Conservation (phyloP, 2,329 filamentous ascomycete species). For the Aspergillus costaricaensis region DNA sequence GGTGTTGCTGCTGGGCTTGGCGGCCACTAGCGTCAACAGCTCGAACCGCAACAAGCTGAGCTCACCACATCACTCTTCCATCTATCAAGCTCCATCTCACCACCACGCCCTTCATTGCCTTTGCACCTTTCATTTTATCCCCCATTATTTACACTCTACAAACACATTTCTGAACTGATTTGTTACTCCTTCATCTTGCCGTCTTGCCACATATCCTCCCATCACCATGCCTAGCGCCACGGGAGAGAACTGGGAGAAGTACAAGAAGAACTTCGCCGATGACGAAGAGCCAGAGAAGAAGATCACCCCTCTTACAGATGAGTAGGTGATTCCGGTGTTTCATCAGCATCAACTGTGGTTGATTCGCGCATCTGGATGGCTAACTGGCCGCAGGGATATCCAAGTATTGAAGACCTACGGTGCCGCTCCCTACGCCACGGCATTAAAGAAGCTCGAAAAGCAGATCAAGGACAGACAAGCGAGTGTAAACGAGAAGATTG, state of each 20-base stretch:
- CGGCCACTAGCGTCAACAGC: conserved; percentile 42
- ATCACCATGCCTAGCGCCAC: conserved; percentile 90
- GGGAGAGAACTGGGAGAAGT: conserved; percentile 96
- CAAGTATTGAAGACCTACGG: conserved; percentile 99
- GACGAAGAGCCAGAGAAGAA: conserved; percentile 99
- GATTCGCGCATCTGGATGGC: conserved; percentile 27
- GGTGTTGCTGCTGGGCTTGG: conserved; percentile 42
- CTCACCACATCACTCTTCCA: conserved; percentile 32
- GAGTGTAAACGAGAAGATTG: conserved; percentile 98
- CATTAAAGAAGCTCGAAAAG: conserved; percentile 96
- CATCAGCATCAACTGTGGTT: not conserved
- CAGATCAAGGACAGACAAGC: conserved; percentile 99
- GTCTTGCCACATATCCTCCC: conserved; percentile 37
- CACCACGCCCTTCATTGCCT: conserved; percentile 6
- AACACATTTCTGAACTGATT: conserved; percentile 7
- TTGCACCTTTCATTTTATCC: not conserved
- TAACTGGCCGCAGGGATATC: conserved; percentile 73
- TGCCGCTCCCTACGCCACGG: conserved; percentile 88
- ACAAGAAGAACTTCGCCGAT: conserved; percentile 94
- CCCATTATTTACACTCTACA: not conserved
- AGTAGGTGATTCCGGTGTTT: conserved; percentile 61
- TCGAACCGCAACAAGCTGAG: conserved; percentile 32
- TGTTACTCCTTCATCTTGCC: conserved; percentile 15
- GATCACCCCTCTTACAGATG: conserved; percentile 94
- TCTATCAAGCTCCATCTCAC: conserved; percentile 16